Percentiles rank a stretch among this genome's conserved stretches.
Evolutionary conservation across 306 rosid genomes (phyloP).

Genomic region (Glycine soja): DNA sequence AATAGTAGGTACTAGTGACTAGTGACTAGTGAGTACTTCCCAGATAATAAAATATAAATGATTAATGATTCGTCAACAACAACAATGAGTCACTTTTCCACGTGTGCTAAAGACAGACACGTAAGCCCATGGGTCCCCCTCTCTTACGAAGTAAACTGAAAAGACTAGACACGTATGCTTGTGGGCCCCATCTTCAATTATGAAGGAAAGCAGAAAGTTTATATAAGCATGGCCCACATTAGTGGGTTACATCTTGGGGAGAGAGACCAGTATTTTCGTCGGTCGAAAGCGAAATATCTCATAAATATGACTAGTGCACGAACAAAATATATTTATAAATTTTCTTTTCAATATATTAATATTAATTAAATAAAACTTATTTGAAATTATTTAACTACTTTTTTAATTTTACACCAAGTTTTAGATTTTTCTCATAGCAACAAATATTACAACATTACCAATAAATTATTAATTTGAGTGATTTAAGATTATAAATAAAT

Average conservation of each 20-base stretch:
- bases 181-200: slow-evolving; percentile 14
- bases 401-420: too few species aligned
- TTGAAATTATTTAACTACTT: too few species aligned
- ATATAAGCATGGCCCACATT: background rate
- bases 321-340: background rate
- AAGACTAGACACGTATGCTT: background rate
- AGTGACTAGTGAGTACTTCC: too few species aligned
- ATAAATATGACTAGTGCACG: background rate
- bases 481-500: too few species aligned
- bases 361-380: too few species aligned
- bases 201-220: background rate
- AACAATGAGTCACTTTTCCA: slow-evolving; percentile 1
- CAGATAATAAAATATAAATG: too few species aligned
- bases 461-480: too few species aligned
- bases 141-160: background rate
- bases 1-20: too few species aligned
- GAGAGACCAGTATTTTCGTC: slow-evolving; percentile 44
- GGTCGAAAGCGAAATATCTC: slow-evolving; percentile 36
- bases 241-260: slow-evolving; percentile 41
- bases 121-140: background rate
- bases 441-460: too few species aligned
- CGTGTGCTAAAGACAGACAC: slow-evolving; percentile 37
- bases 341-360: too few species aligned
- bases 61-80: background rate
- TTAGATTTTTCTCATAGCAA: too few species aligned